Conservation (phyloP, 805 yeast species). For the Nakazawaea wickerhamii region DNA sequence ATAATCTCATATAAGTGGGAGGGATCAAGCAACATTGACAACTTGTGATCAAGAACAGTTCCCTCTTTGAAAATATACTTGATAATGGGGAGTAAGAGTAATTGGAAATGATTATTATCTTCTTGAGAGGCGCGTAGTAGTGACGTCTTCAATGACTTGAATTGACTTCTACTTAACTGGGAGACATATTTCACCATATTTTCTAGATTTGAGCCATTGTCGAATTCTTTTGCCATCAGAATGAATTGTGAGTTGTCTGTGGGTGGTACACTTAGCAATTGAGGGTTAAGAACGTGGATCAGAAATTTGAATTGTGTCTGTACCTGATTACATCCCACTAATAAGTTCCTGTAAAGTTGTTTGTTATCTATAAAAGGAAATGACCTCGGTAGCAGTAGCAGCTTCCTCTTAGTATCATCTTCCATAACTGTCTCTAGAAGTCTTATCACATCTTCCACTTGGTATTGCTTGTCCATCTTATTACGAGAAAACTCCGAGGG, state of each 20-base stretch:
- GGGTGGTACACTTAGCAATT: neutral
- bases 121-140: neutral
- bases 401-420: neutral
- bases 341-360: neutral
- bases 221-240: neutral
- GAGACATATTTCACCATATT: neutral
- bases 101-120: neutral
- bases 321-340: neutral
- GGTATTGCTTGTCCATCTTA: neutral
- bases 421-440: neutral
- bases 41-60: neutral
- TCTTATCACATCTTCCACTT: neutral
- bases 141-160: neutral
- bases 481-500: neutral
- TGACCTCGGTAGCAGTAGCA: neutral
- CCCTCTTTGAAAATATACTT: neutral
- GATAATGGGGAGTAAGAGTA: neutral
- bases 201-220: neutral
- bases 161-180: neutral
- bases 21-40: neutral
- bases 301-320: neutral
- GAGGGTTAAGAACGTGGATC: neutral
- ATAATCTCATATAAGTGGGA: conserved; percentile 3
- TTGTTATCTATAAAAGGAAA: neutral
- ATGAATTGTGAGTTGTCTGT: neutral